Conservation (phyloP, 257 asterid genomes). For the Gentiana macrophylla region DNA sequence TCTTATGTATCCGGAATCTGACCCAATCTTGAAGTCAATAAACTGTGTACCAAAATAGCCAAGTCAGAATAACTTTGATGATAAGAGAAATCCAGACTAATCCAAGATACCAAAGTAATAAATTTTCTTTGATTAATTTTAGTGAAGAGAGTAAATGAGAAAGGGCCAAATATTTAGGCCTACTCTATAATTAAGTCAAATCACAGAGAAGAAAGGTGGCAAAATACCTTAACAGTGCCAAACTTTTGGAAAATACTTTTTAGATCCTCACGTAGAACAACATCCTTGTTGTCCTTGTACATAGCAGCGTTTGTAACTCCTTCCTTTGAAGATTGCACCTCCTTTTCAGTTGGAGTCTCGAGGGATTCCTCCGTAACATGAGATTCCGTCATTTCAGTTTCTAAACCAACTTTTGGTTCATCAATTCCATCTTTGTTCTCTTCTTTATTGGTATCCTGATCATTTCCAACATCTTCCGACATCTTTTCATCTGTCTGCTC, state of each 20-base stretch:
- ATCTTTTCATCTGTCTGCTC: conserved; percentile 23
- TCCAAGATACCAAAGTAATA: background rate
- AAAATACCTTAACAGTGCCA: conserved; percentile 75
- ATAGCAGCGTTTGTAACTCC: conserved; percentile 25
- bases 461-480: conserved; percentile 16
- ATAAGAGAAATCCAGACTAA: no score
- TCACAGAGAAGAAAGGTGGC: background rate
- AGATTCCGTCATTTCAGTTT: conserved; percentile 24
- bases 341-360: conserved; percentile 22
- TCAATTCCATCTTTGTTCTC: conserved; percentile 12
- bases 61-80: no score
- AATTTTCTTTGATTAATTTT: background rate
- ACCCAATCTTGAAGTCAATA: conserved; percentile 68
- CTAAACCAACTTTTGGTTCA: conserved; percentile 18
- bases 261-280: conserved; percentile 83
- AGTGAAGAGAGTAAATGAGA: background rate
- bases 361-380: conserved; percentile 35
- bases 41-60: conserved; percentile 30
- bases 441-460: background rate
- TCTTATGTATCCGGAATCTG: conserved; percentile 66
- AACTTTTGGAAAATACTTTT: conserved; percentile 52
- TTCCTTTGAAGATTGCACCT: conserved; percentile 29
- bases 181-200: background rate
- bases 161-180: no score
- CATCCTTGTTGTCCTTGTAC: conserved; percentile 57